Conservation (phyloP, 2,329 filamentous ascomycete genomes). For the Malbranchea zuffiana region DNA sequence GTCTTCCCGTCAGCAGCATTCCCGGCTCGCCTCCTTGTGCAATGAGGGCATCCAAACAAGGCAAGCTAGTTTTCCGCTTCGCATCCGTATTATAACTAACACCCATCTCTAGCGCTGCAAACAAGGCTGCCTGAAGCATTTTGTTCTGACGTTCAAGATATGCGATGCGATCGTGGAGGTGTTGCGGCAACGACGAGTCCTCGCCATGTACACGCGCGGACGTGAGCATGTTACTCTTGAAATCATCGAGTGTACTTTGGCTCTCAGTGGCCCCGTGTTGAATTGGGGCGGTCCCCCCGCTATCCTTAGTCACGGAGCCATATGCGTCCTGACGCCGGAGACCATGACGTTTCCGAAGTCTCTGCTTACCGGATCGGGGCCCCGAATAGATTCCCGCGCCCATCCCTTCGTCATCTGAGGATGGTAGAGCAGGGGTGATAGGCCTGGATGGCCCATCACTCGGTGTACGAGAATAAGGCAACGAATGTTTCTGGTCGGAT, state of each 20-base stretch:
- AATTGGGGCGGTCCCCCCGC: no score
- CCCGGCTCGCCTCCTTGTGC: no score
- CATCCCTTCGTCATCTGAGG: constrained; percentile 32
- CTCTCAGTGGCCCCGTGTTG: no score
- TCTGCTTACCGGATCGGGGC: constrained; percentile 4
- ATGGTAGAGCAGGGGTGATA: constrained; percentile 28
- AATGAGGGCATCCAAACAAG: not conserved
- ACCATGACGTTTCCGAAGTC: constrained; percentile 1
- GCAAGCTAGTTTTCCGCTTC: not conserved
- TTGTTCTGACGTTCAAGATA: constrained; percentile 35
- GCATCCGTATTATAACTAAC: constrained; percentile 15
- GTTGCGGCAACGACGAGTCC: constrained; percentile 12
- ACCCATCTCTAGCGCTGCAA: constrained; percentile 31
- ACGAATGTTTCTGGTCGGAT: no score
- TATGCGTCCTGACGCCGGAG: constrained; percentile 1
- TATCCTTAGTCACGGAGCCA: no score
- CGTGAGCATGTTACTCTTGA: no score
- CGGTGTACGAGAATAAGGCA: no score
- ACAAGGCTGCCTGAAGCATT: constrained; percentile 32
- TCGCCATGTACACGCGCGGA: no score
- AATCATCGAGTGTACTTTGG: no score
- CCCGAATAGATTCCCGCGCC: constrained; percentile 10
- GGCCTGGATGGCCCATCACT: no score
- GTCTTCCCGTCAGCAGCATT: no score
- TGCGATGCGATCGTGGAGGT: constrained; percentile 29